These are phyloP conservation scores for Tetragonia tetragonoides DNA, from an alignment of 148 eudicot species.

Conservation along the genomic window DNA sequence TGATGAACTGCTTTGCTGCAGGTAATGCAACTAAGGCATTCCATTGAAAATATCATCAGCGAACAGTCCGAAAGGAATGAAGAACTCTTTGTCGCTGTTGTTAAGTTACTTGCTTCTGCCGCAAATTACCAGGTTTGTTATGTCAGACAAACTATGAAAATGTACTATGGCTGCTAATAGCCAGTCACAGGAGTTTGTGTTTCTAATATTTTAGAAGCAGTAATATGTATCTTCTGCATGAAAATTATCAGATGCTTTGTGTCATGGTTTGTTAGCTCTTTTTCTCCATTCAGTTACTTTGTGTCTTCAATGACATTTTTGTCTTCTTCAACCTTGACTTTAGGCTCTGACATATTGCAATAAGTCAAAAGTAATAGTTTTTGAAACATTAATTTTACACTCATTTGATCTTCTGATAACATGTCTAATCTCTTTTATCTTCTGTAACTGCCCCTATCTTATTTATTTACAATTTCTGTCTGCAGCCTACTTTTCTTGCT, in stretches of 20 bases:
- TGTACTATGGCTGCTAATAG: not conserved
- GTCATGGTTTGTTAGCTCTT: not conserved
- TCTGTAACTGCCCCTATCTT: not conserved
- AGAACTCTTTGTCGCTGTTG: slow-evolving; percentile 57
- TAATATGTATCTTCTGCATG: too few species aligned
- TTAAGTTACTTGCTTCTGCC: slow-evolving; percentile 69
- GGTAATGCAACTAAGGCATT: slow-evolving; percentile 53
- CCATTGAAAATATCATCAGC: slow-evolving; percentile 49
- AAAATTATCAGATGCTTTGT: not conserved
- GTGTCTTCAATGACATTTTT: not conserved
- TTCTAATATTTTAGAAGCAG: too few species aligned
- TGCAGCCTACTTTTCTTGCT: slow-evolving; percentile 85
- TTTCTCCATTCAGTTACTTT: not conserved
- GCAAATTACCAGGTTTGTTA: slow-evolving; percentile 76
- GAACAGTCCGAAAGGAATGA: slow-evolving; percentile 61
- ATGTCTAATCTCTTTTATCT: not conserved
- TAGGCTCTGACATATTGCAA: too few species aligned
- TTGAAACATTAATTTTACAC: not conserved
- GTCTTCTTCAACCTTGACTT: too few species aligned
- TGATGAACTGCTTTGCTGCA: slow-evolving; percentile 32
- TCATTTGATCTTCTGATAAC: slow-evolving; percentile 4
- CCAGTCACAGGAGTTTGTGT: not conserved
- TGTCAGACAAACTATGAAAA: not conserved
- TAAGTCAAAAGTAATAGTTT: not conserved
- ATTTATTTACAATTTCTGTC: slow-evolving; percentile 4